Percentiles rank a stretch among this genome's conserved stretches.
Evolutionary conservation across 495 filamentous ascomycete species (phyloP).

Genomic region (Evansstolkia leycettana): DNA sequence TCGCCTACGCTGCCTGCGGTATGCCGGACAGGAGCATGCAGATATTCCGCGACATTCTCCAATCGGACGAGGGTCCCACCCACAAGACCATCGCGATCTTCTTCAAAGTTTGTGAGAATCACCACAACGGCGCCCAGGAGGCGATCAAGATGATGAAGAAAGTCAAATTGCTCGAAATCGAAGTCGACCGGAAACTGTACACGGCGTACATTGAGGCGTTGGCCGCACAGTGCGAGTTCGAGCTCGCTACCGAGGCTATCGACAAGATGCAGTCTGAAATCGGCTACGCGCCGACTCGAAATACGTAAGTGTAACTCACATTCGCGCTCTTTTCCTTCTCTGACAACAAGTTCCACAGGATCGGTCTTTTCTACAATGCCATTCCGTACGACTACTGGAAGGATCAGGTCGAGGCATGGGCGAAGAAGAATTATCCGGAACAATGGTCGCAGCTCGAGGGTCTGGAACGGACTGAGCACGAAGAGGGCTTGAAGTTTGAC

Average conservation of each 20-base stretch:
- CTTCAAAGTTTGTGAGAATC: constrained; percentile 60
- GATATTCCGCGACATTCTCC: constrained; percentile 72
- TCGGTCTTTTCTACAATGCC: constrained; percentile 64
- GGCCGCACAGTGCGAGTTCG: constrained; percentile 53
- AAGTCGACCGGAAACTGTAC: constrained; percentile 58
- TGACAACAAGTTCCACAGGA: constrained; percentile 25
- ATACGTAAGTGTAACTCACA: constrained; percentile 79
- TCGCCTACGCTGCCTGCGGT: constrained; percentile 62
- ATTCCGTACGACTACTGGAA: constrained; percentile 47
- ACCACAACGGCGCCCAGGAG: constrained; percentile 45
- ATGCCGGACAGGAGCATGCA: constrained; percentile 50
- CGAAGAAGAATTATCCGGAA: constrained; percentile 48
- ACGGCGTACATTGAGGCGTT: constrained; percentile 62
- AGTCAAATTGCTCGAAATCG: constrained; percentile 61
- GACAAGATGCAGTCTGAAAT: constrained; percentile 49
- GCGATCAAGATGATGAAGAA: constrained; percentile 66
- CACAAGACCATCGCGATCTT: constrained; percentile 66
- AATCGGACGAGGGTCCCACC: constrained; percentile 68
- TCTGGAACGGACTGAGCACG: constrained; percentile 21
- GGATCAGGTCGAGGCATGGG: constrained; percentile 60
- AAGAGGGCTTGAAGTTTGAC: constrained; percentile 25
- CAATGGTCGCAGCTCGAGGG: constrained; percentile 49
- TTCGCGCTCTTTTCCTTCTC: constrained; percentile 1
- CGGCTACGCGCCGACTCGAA: constrained; percentile 49
- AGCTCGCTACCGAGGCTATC: constrained; percentile 51